Conservation (phyloP, 2,329 filamentous ascomycete genomes). For the Beauveria caledonica region DNA sequence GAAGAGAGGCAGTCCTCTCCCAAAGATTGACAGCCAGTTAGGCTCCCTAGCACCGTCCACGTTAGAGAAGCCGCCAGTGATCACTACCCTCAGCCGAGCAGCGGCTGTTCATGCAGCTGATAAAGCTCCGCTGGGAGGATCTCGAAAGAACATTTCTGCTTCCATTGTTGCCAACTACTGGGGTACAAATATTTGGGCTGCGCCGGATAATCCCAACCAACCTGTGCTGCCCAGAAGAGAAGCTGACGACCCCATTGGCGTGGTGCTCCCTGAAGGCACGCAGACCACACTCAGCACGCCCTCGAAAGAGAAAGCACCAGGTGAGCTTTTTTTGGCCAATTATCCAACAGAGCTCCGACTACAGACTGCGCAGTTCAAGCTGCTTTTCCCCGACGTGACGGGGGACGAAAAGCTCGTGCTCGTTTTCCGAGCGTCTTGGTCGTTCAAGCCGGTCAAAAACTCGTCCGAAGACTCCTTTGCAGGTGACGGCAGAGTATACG, state of each 20-base stretch:
- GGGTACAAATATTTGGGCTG: conserved; percentile 74
- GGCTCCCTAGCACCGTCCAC: conserved; percentile 74
- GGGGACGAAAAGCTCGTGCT: conserved; percentile 75
- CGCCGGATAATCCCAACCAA: conserved; percentile 20
- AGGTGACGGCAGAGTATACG: conserved; percentile 68
- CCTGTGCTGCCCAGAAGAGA: conserved; percentile 25
- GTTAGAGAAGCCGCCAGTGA: conserved; percentile 70
- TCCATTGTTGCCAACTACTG: conserved; percentile 89
- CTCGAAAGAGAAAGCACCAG: conserved; percentile 24
- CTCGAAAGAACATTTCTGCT: conserved; percentile 65
- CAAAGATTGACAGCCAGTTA: conserved; percentile 37
- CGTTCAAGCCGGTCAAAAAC: conserved; percentile 38
- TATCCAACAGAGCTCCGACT: conserved; percentile 77
- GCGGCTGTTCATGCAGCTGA: conserved; percentile 78
- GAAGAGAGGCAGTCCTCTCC: conserved; percentile 23
- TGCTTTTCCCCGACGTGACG: conserved; percentile 77
- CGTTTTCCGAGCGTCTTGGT: conserved; percentile 89
- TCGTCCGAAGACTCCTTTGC: conserved; percentile 40
- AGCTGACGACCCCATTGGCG: conserved; percentile 34
- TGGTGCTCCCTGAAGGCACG: conserved; percentile 27
- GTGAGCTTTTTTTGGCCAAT: conserved; percentile 57
- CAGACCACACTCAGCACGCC: conserved; percentile 22
- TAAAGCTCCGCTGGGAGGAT: conserved; percentile 57
- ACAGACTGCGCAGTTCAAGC: conserved; percentile 87
- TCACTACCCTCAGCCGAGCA: conserved; percentile 78